Evolutionary conservation across 1,284 basidiomycete species (phyloP), one percentile per base, ranked within the genome.

Genomic region (Bondarzewia mesenterica): DNA sequence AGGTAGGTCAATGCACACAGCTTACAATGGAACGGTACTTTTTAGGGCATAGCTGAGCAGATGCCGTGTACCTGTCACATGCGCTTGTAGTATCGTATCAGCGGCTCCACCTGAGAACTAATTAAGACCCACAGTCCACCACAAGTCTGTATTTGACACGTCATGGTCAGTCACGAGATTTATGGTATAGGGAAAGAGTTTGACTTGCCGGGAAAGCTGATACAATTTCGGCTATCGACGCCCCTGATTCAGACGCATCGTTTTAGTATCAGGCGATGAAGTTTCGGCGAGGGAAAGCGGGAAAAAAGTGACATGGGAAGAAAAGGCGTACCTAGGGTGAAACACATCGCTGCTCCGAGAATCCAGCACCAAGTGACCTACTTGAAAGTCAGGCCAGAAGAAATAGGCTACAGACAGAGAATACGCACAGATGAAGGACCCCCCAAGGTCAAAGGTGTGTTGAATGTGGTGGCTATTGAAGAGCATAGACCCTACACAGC

Each of bases 281-380:
- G 36, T 29, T 22, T 36, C n/a, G n/a, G n/a, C n/a, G n/a, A n/a
- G 12, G 8, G n/a, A 41, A 26, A 7, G 35, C 36, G 26, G 46
- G 22, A 40, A 41, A n/a, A 26, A 4, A n/a, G 15, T 15, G 20
- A 7, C 27, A 37, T 7, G 20, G 27, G 12, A 25, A 21, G 44
- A 46, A 42, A 46, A 22, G 2, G 32, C 43, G 61, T 48, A 63
- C 70, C 83, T 18, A 90, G 72, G 1, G 85, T 85, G 58, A 89
- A 79, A 65, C 85, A 89, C 77, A 88, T 86, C 26, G 56, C 63
- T 1, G 82, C 75, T n/a, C 88, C 87, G 3, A 85, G 63, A 53
- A 87, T 80, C 88, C 89, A 90, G 58, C 85, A 89, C 88, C 88
- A 89, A 2, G 80, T 78, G 32, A 82, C 80, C 74, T 78, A 36